Base-by-base conservation (phyloP, 2,329 filamentous ascomycete genomes). In the Fusarium acutatum region DNA sequence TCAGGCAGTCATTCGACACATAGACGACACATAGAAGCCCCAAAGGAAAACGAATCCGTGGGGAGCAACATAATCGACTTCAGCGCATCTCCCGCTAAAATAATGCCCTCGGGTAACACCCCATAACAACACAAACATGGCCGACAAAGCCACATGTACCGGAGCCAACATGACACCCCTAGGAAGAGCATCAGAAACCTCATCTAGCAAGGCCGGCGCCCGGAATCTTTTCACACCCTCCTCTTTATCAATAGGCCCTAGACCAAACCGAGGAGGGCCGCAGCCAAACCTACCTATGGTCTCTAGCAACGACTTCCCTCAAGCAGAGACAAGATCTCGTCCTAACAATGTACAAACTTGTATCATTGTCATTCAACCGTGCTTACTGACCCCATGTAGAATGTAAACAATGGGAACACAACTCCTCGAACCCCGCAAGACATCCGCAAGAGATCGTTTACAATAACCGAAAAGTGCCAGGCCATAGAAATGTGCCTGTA, bases 301-400 rank as follows among this genome's bases (percentile, higher is more conserved):
- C 34, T 38, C 50, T 0, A 28, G 24, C 0, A 0, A 13, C 0
- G 24, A 53, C 8, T 53, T 53, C 4, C 43, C 44, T 28, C 44
- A 28, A 20, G 18, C 0, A 22, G 4, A 46, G 10, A 20, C 20
- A 13, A 46, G 18, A 22, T 20, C 24, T 12, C 3, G 6, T 3
- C 13, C 18, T 12, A 38, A 7, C 9, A 38, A 22, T 38, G 50
- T 54, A 20, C 18, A 18, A 18, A 37, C 35, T 13, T n/a, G 34
- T 28, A 2, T 38, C 14, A 14, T 38, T 40, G 0, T 0, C 0
- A 20, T 22, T n/a, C 20, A 38, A 38, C 28, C 1, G 6, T 18
- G 4, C 14, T 5, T 4, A 5, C 34, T 54, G 34, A 54, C 50
- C 3, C 14, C 5, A 6, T 22, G 11, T 40, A 40, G 34, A 38